Conservation (phyloP, 2,329 filamentous ascomycete genomes). For the Sarocladium brachiariae region DNA sequence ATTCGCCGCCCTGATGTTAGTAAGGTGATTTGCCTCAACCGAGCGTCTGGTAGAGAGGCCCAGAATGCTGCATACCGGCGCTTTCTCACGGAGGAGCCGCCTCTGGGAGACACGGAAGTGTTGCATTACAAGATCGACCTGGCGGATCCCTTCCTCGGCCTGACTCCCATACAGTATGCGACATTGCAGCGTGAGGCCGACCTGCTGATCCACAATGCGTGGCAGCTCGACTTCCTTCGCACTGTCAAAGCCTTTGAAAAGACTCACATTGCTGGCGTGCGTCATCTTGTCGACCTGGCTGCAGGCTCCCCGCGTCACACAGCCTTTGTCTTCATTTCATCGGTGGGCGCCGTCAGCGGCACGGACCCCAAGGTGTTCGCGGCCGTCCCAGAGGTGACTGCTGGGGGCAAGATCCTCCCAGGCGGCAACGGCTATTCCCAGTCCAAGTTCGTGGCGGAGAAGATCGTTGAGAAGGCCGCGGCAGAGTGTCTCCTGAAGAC, state of each 20-base stretch:
- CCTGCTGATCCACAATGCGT: slow-evolving; percentile 42
- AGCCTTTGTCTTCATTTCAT: neutral
- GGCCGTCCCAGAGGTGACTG: neutral
- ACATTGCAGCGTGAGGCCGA: slow-evolving; percentile 28
- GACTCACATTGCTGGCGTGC: slow-evolving; percentile 37
- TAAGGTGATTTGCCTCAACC: no score
- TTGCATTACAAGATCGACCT: slow-evolving; percentile 13
- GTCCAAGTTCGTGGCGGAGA: neutral
- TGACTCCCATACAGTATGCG: slow-evolving; percentile 18
- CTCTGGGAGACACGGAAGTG: slow-evolving; percentile 9
- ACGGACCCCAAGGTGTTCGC: neutral
- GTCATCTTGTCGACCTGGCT: slow-evolving; percentile 35
- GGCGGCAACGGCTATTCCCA: neutral
- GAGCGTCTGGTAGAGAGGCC: no score
- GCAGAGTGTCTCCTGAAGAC: neutral
- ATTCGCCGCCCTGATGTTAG: slow-evolving; percentile 7
- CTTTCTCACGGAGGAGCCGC: neutral
- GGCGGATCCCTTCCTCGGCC: slow-evolving; percentile 14
- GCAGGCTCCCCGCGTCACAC: neutral
- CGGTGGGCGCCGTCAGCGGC: neutral
- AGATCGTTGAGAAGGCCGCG: neutral
- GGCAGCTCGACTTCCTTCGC: slow-evolving; percentile 52
- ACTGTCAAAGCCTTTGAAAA: slow-evolving; percentile 40
- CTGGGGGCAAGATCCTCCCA: neutral
- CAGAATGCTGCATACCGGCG: no score